Percentiles rank a stretch among this genome's conserved stretches.
phyloP scores from a whole-genome alignment of 2,329 filamentous ascomycete species.

The Pestalotiopsis sp. region DNA sequence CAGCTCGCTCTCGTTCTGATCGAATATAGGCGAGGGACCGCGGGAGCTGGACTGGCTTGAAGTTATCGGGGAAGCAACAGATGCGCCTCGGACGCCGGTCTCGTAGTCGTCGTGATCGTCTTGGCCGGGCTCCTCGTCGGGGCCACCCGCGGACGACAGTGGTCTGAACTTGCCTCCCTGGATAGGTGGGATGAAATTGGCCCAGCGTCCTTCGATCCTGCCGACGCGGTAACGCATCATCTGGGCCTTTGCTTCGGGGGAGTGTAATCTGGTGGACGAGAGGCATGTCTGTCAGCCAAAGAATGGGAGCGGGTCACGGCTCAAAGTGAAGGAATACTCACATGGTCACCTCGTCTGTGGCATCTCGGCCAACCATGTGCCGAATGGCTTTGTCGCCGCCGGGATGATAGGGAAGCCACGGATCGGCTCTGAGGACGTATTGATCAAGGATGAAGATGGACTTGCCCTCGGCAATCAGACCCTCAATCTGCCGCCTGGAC shows the following conservation, averaged over 20 bases:
- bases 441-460: constrained; percentile 80
- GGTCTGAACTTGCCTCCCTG: constrained; percentile 80
- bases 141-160: constrained; percentile 35
- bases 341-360: constrained; percentile 91
- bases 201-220: constrained; percentile 77
- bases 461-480: constrained; percentile 78
- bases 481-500: constrained; percentile 71
- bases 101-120: constrained; percentile 23
- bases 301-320: constrained; percentile 14
- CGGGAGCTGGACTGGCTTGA: constrained; percentile 58
- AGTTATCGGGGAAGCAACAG: constrained; percentile 26
- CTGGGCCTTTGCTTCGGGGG: constrained; percentile 69
- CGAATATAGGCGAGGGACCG: constrained; percentile 52
- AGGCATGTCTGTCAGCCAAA: constrained; percentile 14
- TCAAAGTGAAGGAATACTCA: constrained; percentile 47
- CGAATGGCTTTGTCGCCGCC: constrained; percentile 88
- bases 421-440: constrained; percentile 82
- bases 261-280: constrained; percentile 70
- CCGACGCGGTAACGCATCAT: constrained; percentile 88
- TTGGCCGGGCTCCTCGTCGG: neutral
- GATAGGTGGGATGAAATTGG: constrained; percentile 87
- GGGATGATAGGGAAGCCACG: constrained; percentile 87
- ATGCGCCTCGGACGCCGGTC: constrained; percentile 22
- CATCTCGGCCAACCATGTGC: constrained; percentile 93
- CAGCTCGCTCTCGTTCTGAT: constrained; percentile 34